phyloP scores from a whole-genome alignment of 2,329 filamentous ascomycete genomes.

The Claviceps sorghi region DNA sequence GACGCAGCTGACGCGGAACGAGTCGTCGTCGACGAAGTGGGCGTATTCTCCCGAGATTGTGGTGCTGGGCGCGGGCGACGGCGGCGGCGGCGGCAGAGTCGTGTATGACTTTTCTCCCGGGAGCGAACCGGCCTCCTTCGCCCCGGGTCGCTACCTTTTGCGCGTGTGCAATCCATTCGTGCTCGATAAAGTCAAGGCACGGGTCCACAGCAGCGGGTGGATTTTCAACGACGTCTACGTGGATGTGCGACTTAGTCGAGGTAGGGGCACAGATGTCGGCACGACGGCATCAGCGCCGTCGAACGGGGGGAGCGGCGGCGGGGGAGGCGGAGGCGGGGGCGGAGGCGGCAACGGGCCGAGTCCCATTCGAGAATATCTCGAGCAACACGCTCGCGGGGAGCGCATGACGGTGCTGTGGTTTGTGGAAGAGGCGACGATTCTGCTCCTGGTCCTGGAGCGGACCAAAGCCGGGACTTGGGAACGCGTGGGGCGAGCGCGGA shows the following conservation, averaged over 20 bases:
- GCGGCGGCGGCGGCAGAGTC: constrained; percentile 12
- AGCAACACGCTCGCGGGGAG: constrained; percentile 19
- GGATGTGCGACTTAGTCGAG: constrained; percentile 19
- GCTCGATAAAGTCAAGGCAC: constrained; percentile 20
- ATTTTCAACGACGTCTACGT: constrained; percentile 22
- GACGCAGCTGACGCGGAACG: constrained; percentile 20
- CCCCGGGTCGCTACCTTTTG: constrained; percentile 15
- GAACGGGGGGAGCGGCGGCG: not conserved
- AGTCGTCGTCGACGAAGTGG: constrained; percentile 17
- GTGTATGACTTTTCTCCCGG: constrained; percentile 17
- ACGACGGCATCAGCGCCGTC: not conserved
- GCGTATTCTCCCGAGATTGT: constrained; percentile 20
- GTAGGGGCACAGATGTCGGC: constrained; percentile 6
- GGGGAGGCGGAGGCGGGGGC: not conserved
- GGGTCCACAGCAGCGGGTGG: constrained; percentile 18
- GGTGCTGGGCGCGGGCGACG: constrained; percentile 14
- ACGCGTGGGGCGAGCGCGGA: constrained; percentile 20
- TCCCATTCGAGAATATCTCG: constrained; percentile 20
- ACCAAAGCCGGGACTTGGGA: constrained; percentile 15
- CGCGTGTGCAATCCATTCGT: constrained; percentile 20
- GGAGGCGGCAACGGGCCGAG: constrained; percentile 1
- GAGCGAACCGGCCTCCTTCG: constrained; percentile 11
- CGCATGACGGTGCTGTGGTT: constrained; percentile 24
- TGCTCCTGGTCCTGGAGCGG: constrained; percentile 20
- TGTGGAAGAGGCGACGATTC: constrained; percentile 19